Conservation (phyloP, 306 rosid genomes). For the Quercus wislizeni region DNA sequence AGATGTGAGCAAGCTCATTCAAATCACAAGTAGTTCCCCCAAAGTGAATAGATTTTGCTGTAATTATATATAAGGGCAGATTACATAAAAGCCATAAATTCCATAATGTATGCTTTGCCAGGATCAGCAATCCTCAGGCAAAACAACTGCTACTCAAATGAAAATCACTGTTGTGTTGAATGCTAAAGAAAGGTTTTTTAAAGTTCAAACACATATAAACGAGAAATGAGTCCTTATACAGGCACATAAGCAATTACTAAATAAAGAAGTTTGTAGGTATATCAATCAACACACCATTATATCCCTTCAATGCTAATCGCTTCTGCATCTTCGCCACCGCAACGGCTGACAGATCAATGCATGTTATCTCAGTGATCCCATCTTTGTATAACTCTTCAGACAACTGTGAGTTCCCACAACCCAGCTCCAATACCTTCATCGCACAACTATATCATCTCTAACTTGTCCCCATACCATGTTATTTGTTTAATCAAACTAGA, state of each 20-base stretch:
- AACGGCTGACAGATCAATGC: slow-evolving; percentile 84
- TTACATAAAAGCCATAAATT: no score
- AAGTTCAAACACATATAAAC: not conserved
- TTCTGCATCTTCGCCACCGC: slow-evolving; percentile 75
- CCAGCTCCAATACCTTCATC: slow-evolving; percentile 76
- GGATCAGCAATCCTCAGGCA: not conserved
- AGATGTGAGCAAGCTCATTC: not conserved
- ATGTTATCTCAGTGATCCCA: slow-evolving; percentile 63
- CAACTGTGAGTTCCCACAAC: slow-evolving; percentile 91
- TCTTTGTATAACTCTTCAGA: slow-evolving; percentile 74
- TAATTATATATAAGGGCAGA: not conserved
- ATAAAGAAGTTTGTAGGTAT: not conserved
- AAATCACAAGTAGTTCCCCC: not conserved
- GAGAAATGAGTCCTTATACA: slow-evolving; percentile 1
- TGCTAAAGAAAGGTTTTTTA: not conserved
- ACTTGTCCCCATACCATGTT: not conserved
- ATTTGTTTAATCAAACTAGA: not conserved
- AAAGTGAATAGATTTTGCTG: not conserved
- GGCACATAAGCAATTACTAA: not conserved
- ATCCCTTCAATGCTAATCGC: slow-evolving; percentile 56
- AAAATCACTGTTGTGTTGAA: not conserved
- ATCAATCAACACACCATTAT: slow-evolving; percentile 48
- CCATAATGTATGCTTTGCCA: not conserved
- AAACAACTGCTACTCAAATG: not conserved
- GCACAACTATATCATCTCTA: slow-evolving; percentile 21